phyloP scores from a whole-genome alignment of 176 grass and related monocot genomes.

The Musa itinerans region DNA sequence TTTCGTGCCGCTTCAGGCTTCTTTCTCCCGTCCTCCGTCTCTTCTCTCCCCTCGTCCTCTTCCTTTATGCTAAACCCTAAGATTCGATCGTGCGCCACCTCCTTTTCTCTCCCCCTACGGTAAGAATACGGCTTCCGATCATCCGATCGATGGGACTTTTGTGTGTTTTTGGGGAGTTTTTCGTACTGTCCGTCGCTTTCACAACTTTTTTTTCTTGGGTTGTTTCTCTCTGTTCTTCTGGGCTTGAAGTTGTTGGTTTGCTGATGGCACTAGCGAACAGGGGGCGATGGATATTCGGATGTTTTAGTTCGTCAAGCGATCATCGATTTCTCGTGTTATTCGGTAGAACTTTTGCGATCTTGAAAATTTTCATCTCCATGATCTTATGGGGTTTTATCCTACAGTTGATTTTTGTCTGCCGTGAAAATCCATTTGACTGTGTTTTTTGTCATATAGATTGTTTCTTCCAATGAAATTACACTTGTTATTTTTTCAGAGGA shows the following conservation, averaged over 20 bases:
- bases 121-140: slow-evolving; percentile 5
- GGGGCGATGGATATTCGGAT: no score
- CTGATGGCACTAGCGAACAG: neutral
- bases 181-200: neutral
- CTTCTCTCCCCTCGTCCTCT: neutral
- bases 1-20: slow-evolving; percentile 8
- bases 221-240: neutral
- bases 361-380: neutral
- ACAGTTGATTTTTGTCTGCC: neutral
- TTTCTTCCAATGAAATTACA: neutral
- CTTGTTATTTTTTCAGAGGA: neutral
- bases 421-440: neutral
- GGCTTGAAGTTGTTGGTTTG: neutral
- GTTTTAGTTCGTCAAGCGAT: neutral
- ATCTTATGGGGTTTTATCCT: neutral
- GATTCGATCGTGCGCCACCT: neutral
- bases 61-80: neutral
- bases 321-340: neutral
- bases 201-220: neutral
- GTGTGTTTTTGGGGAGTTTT: neutral
- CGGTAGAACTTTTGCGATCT: no score
- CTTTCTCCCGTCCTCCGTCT: neutral
- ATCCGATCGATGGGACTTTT: slow-evolving; percentile 1
- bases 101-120: neutral
- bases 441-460: neutral